Conservation (phyloP, 1,284 basidiomycete genomes). For the Ustilago shanxiensis region DNA sequence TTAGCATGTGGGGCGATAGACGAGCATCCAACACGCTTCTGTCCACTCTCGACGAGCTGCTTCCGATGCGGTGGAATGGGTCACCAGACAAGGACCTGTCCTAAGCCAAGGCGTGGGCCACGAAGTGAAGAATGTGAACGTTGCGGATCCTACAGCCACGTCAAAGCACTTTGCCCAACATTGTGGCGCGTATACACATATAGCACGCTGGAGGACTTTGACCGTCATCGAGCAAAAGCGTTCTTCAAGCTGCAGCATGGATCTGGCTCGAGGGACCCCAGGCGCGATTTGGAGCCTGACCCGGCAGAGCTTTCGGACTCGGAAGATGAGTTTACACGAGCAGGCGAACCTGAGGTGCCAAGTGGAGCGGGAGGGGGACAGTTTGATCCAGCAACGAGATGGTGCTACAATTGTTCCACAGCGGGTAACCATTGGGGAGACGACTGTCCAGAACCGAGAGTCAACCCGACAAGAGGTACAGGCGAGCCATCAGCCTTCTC, state of each 20-base stretch:
- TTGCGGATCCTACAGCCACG: constrained; percentile 80
- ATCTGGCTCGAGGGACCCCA: constrained; percentile 19
- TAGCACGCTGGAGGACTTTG: constrained; percentile 75
- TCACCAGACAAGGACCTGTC: constrained; percentile 81
- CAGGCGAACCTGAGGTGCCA: constrained; percentile 30
- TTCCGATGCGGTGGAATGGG: constrained; percentile 88
- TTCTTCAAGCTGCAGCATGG: constrained; percentile 26
- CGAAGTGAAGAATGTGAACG: constrained; percentile 76
- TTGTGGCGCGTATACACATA: constrained; percentile 90
- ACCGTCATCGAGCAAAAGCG: constrained; percentile 30
- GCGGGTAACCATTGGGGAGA: constrained; percentile 84
- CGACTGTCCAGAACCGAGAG: constrained; percentile 78
- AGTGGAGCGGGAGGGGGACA: background rate
- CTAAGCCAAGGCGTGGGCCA: constrained; percentile 66
- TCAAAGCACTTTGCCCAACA: constrained; percentile 83
- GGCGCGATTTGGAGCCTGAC: constrained; percentile 27
- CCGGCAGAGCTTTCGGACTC: constrained; percentile 34
- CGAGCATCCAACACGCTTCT: constrained; percentile 84
- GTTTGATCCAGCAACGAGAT: constrained; percentile 73
- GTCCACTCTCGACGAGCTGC: constrained; percentile 85
- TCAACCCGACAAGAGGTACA: constrained; percentile 73
- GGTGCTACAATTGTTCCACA: constrained; percentile 89
- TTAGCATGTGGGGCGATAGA: constrained; percentile 86
- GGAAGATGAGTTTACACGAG: constrained; percentile 30
- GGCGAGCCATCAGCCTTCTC: constrained; percentile 82